phyloP scores from a whole-genome alignment of 2,329 filamentous ascomycete genomes.

The Trichophyton schoenleinii region DNA sequence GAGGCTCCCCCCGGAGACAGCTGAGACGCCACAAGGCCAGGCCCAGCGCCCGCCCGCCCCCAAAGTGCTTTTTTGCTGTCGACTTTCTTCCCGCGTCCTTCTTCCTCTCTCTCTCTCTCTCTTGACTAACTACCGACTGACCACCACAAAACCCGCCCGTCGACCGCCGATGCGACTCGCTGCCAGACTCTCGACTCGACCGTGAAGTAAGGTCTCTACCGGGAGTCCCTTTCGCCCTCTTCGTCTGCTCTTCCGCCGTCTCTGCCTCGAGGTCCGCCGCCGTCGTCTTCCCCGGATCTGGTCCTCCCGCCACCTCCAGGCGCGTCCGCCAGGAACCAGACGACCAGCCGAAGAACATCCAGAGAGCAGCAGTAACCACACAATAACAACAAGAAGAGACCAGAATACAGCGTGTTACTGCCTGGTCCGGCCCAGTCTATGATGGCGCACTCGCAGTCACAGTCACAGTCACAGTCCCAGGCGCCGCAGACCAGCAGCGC shows the following conservation, averaged over 20 bases:
- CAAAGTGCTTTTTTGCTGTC: too few relatives aligned
- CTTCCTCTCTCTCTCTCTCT: too few relatives aligned
- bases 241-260: background rate
- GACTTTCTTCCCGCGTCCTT: too few relatives aligned
- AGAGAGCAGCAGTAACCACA: background rate
- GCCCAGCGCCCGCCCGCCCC: too few relatives aligned
- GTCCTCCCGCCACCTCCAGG: background rate
- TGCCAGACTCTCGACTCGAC: too few relatives aligned
- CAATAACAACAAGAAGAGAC: background rate
- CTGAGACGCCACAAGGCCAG: too few relatives aligned
- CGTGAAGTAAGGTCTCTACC: too few relatives aligned
- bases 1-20: too few relatives aligned
- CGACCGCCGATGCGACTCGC: too few relatives aligned
- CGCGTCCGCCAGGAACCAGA: background rate
- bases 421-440: background rate
- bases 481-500: slow-evolving; percentile 5
- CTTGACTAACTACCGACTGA: too few relatives aligned
- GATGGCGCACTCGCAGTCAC: slow-evolving; percentile 1
- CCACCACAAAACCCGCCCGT: too few relatives aligned
- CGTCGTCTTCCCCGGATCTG: background rate
- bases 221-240: background rate
- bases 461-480: background rate
- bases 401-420: background rate
- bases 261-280: background rate
- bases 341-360: background rate